A percentile compares a stretch with the other conserved stretches of the same genome.
Conservation (phyloP, 75 land plant species). For the Pinus tabuliformis region DNA sequence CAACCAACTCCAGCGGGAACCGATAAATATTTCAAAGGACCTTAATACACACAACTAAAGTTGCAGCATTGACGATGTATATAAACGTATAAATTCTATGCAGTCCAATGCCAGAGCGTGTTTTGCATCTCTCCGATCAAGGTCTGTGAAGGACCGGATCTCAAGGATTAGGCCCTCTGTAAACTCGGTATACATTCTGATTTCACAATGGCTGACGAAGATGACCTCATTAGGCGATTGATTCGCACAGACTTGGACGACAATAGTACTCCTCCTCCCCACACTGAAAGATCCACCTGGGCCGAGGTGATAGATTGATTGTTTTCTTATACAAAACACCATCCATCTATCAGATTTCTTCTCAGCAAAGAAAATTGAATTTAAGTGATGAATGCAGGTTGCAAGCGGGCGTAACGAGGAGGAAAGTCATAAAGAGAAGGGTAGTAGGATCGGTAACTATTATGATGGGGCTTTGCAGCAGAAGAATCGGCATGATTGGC, state of each 20-base stretch:
- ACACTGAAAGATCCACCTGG: conserved; percentile 3
- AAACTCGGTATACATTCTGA: not conserved
- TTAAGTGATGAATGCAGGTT: not conserved
- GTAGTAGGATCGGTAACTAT: not conserved
- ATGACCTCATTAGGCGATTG: not conserved
- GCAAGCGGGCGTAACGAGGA: not conserved
- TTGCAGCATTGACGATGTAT: too few species aligned
- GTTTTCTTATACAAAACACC: not conserved
- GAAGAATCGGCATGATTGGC: not conserved
- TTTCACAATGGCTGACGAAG: not conserved
- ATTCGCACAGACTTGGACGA: not conserved
- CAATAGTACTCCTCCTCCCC: not conserved
- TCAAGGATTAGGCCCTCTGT: not conserved
- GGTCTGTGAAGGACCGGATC: conserved; percentile 7
- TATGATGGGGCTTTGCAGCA: not conserved
- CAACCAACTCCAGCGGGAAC: too few species aligned
- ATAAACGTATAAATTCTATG: too few species aligned
- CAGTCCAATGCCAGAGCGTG: too few species aligned
- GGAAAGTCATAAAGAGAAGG: not conserved
- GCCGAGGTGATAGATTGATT: not conserved
- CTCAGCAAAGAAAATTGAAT: not conserved
- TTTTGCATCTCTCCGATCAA: too few species aligned
- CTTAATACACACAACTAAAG: too few species aligned
- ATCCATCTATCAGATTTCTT: not conserved
- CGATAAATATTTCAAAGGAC: too few species aligned